Conservation (phyloP, 805 yeast species). For the Brettanomyces naardenensis region DNA sequence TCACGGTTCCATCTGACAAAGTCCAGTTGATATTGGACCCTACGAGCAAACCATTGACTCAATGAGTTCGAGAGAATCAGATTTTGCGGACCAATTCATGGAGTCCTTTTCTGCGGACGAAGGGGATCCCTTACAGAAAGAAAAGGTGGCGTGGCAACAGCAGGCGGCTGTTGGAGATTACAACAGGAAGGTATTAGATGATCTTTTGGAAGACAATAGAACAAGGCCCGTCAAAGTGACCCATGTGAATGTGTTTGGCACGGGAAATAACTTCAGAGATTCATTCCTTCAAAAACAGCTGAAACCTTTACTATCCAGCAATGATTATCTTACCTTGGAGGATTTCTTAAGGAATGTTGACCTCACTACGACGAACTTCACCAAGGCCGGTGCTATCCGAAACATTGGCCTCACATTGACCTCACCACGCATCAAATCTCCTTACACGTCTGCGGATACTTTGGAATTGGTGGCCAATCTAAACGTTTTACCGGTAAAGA, state of each 20-base stretch:
- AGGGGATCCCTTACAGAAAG: not conserved
- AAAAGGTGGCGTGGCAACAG: slow-evolving; percentile 8
- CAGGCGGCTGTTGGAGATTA: slow-evolving; percentile 23
- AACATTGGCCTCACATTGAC: slow-evolving; percentile 31
- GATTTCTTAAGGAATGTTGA: slow-evolving; percentile 35
- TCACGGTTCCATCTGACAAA: no score
- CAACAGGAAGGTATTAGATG: slow-evolving; percentile 20
- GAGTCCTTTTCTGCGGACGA: slow-evolving; percentile 2
- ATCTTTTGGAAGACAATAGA: slow-evolving; percentile 22
- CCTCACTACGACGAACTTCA: slow-evolving; percentile 33
- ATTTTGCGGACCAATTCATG: slow-evolving; percentile 3
- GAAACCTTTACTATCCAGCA: slow-evolving; percentile 32
- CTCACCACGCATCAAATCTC: slow-evolving; percentile 10
- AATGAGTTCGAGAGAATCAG: no score
- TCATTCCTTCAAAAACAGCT: slow-evolving; percentile 39
- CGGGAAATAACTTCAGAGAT: slow-evolving; percentile 35
- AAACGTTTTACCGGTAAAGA: slow-evolving; percentile 48
- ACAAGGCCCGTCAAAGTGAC: slow-evolving; percentile 35
- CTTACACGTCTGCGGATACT: slow-evolving; percentile 14
- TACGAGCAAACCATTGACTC: no score
- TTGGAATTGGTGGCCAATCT: slow-evolving; percentile 22
- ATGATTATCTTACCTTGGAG: slow-evolving; percentile 30
- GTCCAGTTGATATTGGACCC: no score
- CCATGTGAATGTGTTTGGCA: slow-evolving; percentile 41
- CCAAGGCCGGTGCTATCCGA: slow-evolving; percentile 35